phyloP scores from a whole-genome alignment of 371 early-diverging fungal genomes.

The Furculomyces boomerangus region DNA sequence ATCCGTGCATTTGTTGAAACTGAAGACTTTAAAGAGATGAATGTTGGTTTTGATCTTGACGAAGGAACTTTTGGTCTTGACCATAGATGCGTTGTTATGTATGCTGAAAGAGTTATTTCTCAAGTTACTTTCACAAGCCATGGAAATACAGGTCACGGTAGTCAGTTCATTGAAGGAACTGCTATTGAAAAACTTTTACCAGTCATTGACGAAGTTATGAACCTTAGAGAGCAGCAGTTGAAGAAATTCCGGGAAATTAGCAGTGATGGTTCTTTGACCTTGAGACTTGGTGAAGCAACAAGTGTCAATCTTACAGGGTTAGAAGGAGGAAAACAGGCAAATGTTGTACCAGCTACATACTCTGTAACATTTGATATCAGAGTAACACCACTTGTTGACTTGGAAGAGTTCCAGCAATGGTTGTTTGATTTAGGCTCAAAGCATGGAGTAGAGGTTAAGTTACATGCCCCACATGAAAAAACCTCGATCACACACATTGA shows the following conservation, averaged over 20 bases:
- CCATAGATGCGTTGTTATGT: slow-evolving; percentile 37
- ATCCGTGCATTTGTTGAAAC: slow-evolving; percentile 40
- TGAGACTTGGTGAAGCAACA: slow-evolving; percentile 54
- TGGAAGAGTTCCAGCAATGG: slow-evolving; percentile 27
- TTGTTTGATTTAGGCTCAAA: slow-evolving; percentile 30
- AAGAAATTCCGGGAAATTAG: slow-evolving; percentile 6
- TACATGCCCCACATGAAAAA: slow-evolving; percentile 31
- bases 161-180: slow-evolving; percentile 46
- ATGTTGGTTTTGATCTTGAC: slow-evolving; percentile 56
- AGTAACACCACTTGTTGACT: slow-evolving; percentile 37
- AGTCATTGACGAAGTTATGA: slow-evolving; percentile 34
- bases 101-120: slow-evolving; percentile 42
- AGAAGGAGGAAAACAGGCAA: slow-evolving; percentile 33
- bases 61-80: slow-evolving; percentile 52
- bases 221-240: slow-evolving; percentile 29
- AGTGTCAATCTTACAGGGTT: slow-evolving; percentile 54
- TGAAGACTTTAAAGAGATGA: slow-evolving; percentile 36
- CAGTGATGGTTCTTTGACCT: slow-evolving; percentile 19
- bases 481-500: slow-evolving; percentile 28
- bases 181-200: slow-evolving; percentile 41
- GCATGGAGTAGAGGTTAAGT: slow-evolving; percentile 30
- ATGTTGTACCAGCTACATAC: slow-evolving; percentile 45
- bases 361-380: slow-evolving; percentile 49
- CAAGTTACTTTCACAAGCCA: slow-evolving; percentile 25
- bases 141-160: slow-evolving; percentile 61